Conservation (phyloP, 495 filamentous ascomycete genomes). For the Hypoxylon intermedium region DNA sequence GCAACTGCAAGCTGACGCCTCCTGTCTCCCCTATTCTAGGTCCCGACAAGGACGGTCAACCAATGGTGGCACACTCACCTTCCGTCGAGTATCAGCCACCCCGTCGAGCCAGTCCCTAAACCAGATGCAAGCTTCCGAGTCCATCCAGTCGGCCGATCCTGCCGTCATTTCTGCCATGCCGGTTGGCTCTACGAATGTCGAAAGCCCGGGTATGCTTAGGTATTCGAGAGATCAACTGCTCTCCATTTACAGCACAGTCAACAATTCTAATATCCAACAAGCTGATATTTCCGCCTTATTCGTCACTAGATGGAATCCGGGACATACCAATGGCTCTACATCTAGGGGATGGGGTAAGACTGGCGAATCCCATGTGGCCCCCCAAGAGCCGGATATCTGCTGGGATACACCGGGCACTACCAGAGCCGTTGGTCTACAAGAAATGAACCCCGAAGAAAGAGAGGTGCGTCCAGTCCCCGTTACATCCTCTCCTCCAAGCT, state of each 20-base stretch:
- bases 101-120: slow-evolving; percentile 64
- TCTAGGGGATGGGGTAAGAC: slow-evolving; percentile 79
- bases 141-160: slow-evolving; percentile 49
- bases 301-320: slow-evolving; percentile 78
- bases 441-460: slow-evolving; percentile 83
- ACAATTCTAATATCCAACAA: slow-evolving; percentile 59
- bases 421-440: slow-evolving; percentile 74
- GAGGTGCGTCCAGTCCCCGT: too few relatives aligned
- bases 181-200: slow-evolving; percentile 47
- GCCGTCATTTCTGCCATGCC: slow-evolving; percentile 45
- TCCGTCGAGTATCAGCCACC: slow-evolving; percentile 77
- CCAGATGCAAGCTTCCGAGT: slow-evolving; percentile 59
- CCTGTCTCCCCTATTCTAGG: slow-evolving; percentile 34
- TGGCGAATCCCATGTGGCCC: slow-evolving; percentile 67
- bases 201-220: slow-evolving; percentile 53
- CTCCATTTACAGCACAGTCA: slow-evolving; percentile 70
- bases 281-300: slow-evolving; percentile 73
- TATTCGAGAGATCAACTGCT: slow-evolving; percentile 88
- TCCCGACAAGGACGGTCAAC: slow-evolving; percentile 62
- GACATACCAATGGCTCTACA: slow-evolving; percentile 64
- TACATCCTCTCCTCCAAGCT: too few relatives aligned
- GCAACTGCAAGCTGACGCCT: slow-evolving; percentile 41
- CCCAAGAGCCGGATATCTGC: slow-evolving; percentile 78
- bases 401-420: slow-evolving; percentile 83
- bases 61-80: slow-evolving; percentile 81